Evolutionary conservation across 495 filamentous ascomycete genomes (phyloP).

Genomic region (Xylaria castorea): DNA sequence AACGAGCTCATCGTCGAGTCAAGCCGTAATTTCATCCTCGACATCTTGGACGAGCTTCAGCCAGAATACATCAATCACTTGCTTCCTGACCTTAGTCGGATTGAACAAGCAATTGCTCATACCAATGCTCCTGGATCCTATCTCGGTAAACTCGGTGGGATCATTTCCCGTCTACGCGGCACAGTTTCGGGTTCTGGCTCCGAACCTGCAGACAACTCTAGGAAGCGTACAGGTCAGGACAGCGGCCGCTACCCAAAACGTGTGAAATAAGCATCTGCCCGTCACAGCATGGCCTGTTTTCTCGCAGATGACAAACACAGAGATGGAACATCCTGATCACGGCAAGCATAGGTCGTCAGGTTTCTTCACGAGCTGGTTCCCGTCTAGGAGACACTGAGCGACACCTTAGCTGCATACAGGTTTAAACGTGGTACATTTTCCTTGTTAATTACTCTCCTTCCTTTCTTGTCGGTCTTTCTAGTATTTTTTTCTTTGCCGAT

Average conservation of each 20-base stretch:
- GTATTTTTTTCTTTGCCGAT: background rate
- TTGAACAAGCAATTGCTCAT: constrained; percentile 27
- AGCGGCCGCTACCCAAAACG: constrained; percentile 14
- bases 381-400: constrained; percentile 1
- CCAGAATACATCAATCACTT: constrained; percentile 32
- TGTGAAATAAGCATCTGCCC: background rate
- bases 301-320: background rate
- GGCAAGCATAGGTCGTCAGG: background rate
- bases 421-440: background rate
- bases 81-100: constrained; percentile 31
- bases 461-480: background rate
- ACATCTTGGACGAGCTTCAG: constrained; percentile 46
- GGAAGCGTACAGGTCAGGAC: constrained; percentile 24
- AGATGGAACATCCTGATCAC: background rate
- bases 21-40: constrained; percentile 47
- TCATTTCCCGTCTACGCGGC: constrained; percentile 19
- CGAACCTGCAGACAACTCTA: constrained; percentile 13
- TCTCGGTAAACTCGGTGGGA: constrained; percentile 24
- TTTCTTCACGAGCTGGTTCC: background rate
- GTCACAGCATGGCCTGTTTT: background rate
- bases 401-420: background rate
- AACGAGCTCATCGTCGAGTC: constrained; percentile 46
- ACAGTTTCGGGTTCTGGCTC: background rate
- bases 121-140: constrained; percentile 29
- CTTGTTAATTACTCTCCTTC: background rate